A percentile compares a stretch with the other conserved stretches of the same genome.
These are phyloP conservation scores for Carex arenaria DNA, from an alignment of 202 grass and related monocot genomes.

Conservation along the genomic window DNA sequence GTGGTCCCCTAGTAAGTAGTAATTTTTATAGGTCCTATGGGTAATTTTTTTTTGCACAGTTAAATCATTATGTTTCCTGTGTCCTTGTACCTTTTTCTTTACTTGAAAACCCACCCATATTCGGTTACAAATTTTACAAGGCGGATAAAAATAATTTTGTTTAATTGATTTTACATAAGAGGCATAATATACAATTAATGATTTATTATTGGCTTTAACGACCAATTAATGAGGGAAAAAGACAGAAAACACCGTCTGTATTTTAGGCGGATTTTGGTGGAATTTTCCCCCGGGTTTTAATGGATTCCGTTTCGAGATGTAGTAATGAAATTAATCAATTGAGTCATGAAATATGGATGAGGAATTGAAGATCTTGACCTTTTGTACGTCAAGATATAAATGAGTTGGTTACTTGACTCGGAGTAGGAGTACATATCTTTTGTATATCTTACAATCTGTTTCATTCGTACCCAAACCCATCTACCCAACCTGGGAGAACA, in stretches of 20 bases:
- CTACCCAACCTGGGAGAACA: neutral
- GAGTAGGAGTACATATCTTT: neutral
- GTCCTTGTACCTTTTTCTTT: too few relatives aligned
- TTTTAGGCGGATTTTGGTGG: neutral
- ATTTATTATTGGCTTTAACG: neutral
- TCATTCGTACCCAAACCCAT: neutral
- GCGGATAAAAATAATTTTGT: too few relatives aligned
- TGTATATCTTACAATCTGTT: slow-evolving; percentile 7
- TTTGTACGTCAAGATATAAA: neutral
- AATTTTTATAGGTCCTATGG: neutral
- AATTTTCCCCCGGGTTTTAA: neutral
- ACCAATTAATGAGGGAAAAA: neutral
- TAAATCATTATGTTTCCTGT: too few relatives aligned
- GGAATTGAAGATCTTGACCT: neutral
- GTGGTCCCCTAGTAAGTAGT: too few relatives aligned
- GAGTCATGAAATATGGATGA: neutral
- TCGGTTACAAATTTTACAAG: too few relatives aligned
- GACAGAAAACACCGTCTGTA: neutral
- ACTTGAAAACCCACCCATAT: too few relatives aligned
- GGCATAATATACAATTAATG: neutral
- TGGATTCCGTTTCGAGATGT: neutral
- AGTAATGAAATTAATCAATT: neutral
- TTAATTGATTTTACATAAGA: too few relatives aligned
- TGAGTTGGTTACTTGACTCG: neutral
- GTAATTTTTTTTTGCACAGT: too few relatives aligned